Percentiles rank a stretch among this genome's conserved stretches.
These are phyloP conservation scores for Hypoxylon cercidicola DNA, from an alignment of 495 filamentous ascomycete genomes.

Conservation along the genomic window DNA sequence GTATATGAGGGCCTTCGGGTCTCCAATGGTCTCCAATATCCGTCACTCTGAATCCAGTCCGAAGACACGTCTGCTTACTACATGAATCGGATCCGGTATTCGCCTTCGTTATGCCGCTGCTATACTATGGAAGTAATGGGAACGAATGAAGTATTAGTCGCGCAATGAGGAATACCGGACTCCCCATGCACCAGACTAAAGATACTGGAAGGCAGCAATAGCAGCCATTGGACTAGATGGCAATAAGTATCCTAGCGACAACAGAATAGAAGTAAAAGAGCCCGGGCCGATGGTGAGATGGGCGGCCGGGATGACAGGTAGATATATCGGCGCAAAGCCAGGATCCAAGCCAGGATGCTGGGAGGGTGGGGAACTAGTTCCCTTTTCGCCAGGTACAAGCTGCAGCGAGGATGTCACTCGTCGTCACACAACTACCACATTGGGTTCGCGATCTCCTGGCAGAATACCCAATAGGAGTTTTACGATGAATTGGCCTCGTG, in stretches of 20 bases:
- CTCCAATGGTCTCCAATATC: not conserved
- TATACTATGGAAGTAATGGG: constrained; percentile 25
- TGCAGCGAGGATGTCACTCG: constrained; percentile 36
- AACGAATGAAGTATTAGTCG: constrained; percentile 33
- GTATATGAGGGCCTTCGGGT: constrained; percentile 8
- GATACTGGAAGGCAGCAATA: constrained; percentile 38
- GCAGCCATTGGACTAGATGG: constrained; percentile 45
- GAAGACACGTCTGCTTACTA: constrained; percentile 15
- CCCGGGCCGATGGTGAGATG: constrained; percentile 37
- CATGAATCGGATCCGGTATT: constrained; percentile 17
- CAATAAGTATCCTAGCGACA: constrained; percentile 25
- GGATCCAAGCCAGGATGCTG: constrained; percentile 35
- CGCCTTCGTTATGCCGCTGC: constrained; percentile 13
- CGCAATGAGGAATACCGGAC: constrained; percentile 58
- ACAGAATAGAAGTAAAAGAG: constrained; percentile 24
- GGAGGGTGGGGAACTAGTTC: constrained; percentile 35
- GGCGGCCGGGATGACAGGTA: constrained; percentile 29
- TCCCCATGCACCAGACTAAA: constrained; percentile 51
- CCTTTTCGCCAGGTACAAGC: constrained; percentile 39
- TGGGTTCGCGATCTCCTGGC: constrained; percentile 38
- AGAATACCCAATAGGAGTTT: constrained; percentile 41
- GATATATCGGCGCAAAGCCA: constrained; percentile 35
- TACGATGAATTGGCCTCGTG: constrained; percentile 42
- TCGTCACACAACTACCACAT: constrained; percentile 44
- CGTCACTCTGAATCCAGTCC: constrained; percentile 9